Conservation (phyloP, 2,329 filamentous ascomycete species). For the Aspergillus pseudotamarii region DNA sequence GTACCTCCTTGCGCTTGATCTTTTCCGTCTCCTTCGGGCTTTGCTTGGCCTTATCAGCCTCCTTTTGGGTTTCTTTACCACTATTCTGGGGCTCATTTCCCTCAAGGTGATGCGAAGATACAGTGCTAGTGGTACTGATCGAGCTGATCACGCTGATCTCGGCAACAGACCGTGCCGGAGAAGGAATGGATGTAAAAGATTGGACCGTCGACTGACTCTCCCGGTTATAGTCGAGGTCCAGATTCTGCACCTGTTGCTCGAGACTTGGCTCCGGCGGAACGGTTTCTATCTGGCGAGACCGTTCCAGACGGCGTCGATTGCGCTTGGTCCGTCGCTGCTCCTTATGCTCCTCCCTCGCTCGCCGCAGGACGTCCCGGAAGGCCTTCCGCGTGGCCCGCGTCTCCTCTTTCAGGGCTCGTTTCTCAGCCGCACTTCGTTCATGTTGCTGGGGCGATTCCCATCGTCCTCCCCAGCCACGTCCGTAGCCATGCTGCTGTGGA, state of each 20-base stretch:
- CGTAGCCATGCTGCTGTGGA: slow-evolving; percentile 14
- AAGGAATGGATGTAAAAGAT: slow-evolving; percentile 17
- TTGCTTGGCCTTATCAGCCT: background rate
- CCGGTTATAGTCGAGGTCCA: slow-evolving; percentile 21
- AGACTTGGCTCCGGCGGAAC: slow-evolving; percentile 17
- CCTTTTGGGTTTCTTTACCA: background rate
- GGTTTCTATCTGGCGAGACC: slow-evolving; percentile 13
- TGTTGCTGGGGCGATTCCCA: slow-evolving; percentile 42
- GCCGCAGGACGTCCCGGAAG: slow-evolving; percentile 38
- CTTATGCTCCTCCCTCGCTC: slow-evolving; percentile 40
- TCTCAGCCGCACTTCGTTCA: slow-evolving; percentile 32
- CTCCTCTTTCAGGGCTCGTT: slow-evolving; percentile 40
- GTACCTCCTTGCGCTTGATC: slow-evolving; percentile 5
- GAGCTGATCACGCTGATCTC: slow-evolving; percentile 25
- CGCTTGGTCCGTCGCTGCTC: slow-evolving; percentile 29
- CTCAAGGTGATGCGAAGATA: slow-evolving; percentile 15
- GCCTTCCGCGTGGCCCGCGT: slow-evolving; percentile 40
- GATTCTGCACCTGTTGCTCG: slow-evolving; percentile 24
- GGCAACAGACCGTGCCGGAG: slow-evolving; percentile 15
- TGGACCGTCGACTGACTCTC: slow-evolving; percentile 17
- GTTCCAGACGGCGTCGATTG: slow-evolving; percentile 27
- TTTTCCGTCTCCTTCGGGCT: background rate
- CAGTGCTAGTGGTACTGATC: slow-evolving; percentile 22
- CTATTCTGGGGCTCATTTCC: background rate
- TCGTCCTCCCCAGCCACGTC: slow-evolving; percentile 34